These are phyloP conservation scores for Mrakia blollopis DNA, from an alignment of 768 basidiomycete species.

Conservation along the genomic window DNA sequence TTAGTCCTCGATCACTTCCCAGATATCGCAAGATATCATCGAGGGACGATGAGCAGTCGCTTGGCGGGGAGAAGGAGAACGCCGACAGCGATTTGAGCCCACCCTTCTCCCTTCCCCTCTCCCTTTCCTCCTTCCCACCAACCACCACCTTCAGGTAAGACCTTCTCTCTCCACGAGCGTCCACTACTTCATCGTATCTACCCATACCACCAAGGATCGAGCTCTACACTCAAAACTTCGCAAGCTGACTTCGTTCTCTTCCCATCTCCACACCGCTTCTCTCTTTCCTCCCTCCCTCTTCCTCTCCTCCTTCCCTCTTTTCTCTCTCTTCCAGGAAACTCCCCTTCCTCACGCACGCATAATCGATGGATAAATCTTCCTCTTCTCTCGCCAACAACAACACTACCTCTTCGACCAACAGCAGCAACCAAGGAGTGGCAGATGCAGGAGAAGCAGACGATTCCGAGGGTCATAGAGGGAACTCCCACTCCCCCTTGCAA, in stretches of 20 bases:
- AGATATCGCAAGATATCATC: no score
- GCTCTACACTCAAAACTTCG: background rate
- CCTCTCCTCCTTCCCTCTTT: background rate
- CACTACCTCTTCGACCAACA: background rate
- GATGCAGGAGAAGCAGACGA: background rate
- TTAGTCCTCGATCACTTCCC: no score
- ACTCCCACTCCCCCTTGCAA: conserved; percentile 8
- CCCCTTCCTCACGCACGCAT: no score
- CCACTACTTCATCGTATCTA: background rate
- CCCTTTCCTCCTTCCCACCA: no score
- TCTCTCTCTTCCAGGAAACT: background rate
- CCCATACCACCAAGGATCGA: background rate
- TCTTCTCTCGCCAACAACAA: background rate
- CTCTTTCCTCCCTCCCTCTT: background rate
- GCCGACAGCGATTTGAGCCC: no score
- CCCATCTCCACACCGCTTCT: background rate
- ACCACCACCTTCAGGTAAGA: no score
- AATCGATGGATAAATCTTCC: conserved; percentile 12
- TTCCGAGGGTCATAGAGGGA: background rate
- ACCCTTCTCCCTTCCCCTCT: no score
- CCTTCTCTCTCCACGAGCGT: no score
- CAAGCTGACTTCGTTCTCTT: background rate
- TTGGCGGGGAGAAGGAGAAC: no score
- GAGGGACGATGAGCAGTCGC: no score
- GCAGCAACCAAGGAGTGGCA: background rate